Evolutionary conservation across 2,329 filamentous ascomycete species (phyloP), one percentile per base, ranked within the genome.

Genomic region (Pseudocercospora macadamiae): DNA sequence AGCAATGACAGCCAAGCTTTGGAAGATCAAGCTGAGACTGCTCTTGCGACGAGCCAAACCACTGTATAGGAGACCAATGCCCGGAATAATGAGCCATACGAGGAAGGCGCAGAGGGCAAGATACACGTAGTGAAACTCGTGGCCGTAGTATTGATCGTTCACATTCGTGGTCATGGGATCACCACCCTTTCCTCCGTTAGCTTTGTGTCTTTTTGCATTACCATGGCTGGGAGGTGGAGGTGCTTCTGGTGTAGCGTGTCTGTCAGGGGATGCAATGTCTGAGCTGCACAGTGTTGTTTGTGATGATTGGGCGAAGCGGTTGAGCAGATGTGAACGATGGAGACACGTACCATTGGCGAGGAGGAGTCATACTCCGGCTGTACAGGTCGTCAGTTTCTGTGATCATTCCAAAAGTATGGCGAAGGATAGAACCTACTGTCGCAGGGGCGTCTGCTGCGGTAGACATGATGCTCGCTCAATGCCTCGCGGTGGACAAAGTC

Each of bases 51-150:
- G 80, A 4, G 85, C 80, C 23, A 89, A 79, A 56, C 86, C 86
- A 57, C 83, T 82, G 72, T 88, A 88, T 1, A 88, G 75, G 10
- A 89, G 77, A 45, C 85, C 86, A 63, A 88, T 85, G 23, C 85
- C 86, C 0, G 86, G 86, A 56, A 88, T 86, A 69, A 89, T 88
- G 51, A 88, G 73, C 80, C 83, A 88, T 54, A 88, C 85, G 52
- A 88, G 78, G 70, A 83, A 85, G 9, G 75, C 77, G 70, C 84
- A 86, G 64, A 85, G 76, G 55, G 84, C 71, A 45, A 85, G 77
- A 67, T 86, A 88, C 36, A 80, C 79, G 70, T 87, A 86, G 67
- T 88, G 80, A 73, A 79, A 86, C 69, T 87, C 84, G 54, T 80
- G 74, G 9, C 85, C 85, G 23, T 71, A 73, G 69, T 85, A 88